Conservation (phyloP, 352 stramenopile genomes). For the Phytophthora pinifolia region DNA sequence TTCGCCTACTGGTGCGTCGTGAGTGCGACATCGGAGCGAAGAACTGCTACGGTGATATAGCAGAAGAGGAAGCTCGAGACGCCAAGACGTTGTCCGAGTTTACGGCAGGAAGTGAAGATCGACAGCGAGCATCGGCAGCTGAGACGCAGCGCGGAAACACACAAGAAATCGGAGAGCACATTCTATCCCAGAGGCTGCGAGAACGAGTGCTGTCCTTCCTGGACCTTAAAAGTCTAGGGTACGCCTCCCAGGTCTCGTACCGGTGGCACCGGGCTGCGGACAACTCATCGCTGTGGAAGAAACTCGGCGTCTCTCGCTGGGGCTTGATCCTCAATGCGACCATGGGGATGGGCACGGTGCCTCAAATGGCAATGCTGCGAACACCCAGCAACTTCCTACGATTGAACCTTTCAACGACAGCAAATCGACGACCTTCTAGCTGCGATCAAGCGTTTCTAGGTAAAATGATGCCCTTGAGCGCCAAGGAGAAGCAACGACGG, state of each 20-base stretch:
- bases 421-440: slow-evolving; percentile 27
- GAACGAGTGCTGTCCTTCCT: slow-evolving; percentile 64
- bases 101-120: slow-evolving; percentile 48
- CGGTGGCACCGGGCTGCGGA: slow-evolving; percentile 77
- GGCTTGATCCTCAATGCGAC: slow-evolving; percentile 55
- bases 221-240: slow-evolving; percentile 62
- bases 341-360: slow-evolving; percentile 51
- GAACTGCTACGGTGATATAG: slow-evolving; percentile 71
- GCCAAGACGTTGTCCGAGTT: slow-evolving; percentile 61
- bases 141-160: slow-evolving; percentile 1
- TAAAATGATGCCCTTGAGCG: slow-evolving; percentile 12
- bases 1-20: slow-evolving; percentile 60
- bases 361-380: slow-evolving; percentile 38
- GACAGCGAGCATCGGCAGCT: slow-evolving; percentile 27
- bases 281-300: slow-evolving; percentile 57
- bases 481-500: slow-evolving; percentile 12
- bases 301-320: slow-evolving; percentile 71
- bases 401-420: slow-evolving; percentile 21
- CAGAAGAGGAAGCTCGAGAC: slow-evolving; percentile 62
- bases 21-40: slow-evolving; percentile 51
- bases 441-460: slow-evolving; percentile 31
- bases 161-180: slow-evolving; percentile 14
- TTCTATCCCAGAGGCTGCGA: slow-evolving; percentile 49
- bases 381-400: slow-evolving; percentile 17
- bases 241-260: slow-evolving; percentile 59